Percentiles rank a stretch among this genome's conserved stretches.
phyloP scores from a whole-genome alignment of 2,329 filamentous ascomycete genomes.

The Aspergillus pseudotamarii region DNA sequence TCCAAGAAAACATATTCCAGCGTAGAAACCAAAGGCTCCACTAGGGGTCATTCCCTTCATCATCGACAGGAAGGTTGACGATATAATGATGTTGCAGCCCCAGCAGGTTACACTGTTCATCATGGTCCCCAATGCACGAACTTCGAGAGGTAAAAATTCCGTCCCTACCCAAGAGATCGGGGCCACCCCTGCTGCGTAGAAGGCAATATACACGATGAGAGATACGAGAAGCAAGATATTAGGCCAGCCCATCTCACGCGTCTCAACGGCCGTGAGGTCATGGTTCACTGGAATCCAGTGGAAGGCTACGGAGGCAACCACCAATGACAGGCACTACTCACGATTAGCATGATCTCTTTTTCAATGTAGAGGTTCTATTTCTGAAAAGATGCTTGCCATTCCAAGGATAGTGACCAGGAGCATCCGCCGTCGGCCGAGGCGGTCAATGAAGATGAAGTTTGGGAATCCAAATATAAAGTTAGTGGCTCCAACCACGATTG shows the following conservation, averaged over 20 bases:
- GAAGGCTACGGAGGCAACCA: constrained; percentile 50
- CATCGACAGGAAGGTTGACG: constrained; percentile 51
- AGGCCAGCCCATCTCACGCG: constrained; percentile 33
- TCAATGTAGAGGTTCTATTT: too few species aligned
- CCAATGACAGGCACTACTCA: constrained; percentile 32
- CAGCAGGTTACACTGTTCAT: constrained; percentile 33
- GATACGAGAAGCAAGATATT: constrained; percentile 45
- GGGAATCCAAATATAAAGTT: constrained; percentile 53
- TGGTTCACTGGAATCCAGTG: constrained; percentile 51
- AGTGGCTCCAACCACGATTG: constrained; percentile 40
- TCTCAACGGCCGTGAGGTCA: constrained; percentile 26
- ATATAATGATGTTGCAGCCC: constrained; percentile 52
- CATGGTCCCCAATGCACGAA: constrained; percentile 54
- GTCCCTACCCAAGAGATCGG: constrained; percentile 53
- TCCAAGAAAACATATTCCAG: constrained; percentile 49
- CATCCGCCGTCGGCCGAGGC: constrained; percentile 49
- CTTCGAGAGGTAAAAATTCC: constrained; percentile 53
- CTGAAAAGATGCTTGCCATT: constrained; percentile 38
- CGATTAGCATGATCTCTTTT: background rate
- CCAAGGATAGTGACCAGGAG: constrained; percentile 35
- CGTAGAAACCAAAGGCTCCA: constrained; percentile 56
- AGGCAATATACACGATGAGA: constrained; percentile 49
- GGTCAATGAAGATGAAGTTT: constrained; percentile 50
- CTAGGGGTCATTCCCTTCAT: constrained; percentile 54
- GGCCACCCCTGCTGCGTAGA: constrained; percentile 51